Evolutionary conservation across 192 early-diverging fungal genomes (phyloP).

Genomic region (Gorgonomyces haynaldii): DNA sequence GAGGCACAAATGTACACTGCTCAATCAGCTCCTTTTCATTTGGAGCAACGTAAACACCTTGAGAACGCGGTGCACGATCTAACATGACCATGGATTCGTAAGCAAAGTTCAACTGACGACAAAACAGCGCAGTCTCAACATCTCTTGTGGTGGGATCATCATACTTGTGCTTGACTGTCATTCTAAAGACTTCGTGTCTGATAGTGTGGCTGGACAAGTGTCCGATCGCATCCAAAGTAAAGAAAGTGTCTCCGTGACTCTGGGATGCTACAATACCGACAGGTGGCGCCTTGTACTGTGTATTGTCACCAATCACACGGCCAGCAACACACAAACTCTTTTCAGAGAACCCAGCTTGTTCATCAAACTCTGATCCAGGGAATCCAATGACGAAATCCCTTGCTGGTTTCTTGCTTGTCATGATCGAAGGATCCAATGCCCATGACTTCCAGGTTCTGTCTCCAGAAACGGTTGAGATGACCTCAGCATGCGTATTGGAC

Average conservation of each 20-base stretch:
- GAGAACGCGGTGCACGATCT: conserved; percentile 12
- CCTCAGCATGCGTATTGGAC: conserved; percentile 57
- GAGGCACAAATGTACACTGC: conserved; percentile 24
- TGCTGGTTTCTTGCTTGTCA: conserved; percentile 14
- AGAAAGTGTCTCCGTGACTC: conserved; percentile 27
- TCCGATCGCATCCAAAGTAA: conserved; percentile 20
- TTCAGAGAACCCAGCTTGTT: conserved; percentile 1
- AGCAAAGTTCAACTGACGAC: conserved; percentile 27
- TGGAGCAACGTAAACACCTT: conserved; percentile 14
- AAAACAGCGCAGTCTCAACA: conserved; percentile 25
- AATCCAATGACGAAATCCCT: conserved; percentile 24
- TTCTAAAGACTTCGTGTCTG: conserved; percentile 18
- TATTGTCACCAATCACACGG: conserved; percentile 25
- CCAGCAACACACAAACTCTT: conserved; percentile 16
- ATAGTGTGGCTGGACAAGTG: conserved; percentile 25
- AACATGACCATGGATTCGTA: conserved; percentile 16
- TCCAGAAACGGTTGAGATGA: conserved; percentile 44
- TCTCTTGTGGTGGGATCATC: conserved; percentile 15
- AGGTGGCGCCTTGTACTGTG: conserved; percentile 11
- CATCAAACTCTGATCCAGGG: conserved; percentile 32
- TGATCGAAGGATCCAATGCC: conserved; percentile 14
- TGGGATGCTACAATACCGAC: not conserved
- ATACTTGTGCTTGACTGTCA: conserved; percentile 21
- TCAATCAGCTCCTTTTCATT: conserved; percentile 34
- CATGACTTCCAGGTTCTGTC: conserved; percentile 50